Conservation (phyloP, 2,329 filamentous ascomycete species). For the Bertia moriformis region DNA sequence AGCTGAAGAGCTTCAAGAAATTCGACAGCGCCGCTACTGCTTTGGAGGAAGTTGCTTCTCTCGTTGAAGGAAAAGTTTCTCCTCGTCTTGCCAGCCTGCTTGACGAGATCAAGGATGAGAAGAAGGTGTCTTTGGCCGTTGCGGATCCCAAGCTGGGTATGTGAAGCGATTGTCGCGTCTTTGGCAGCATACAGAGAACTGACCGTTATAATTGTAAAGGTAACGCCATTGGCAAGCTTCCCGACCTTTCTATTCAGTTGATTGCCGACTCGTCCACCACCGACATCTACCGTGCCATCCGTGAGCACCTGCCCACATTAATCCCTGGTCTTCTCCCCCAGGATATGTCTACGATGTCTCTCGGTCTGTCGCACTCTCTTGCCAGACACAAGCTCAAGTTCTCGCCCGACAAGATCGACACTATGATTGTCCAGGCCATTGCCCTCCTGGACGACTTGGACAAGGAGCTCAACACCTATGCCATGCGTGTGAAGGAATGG, state of each 20-base stretch:
- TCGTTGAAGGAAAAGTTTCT: constrained; percentile 90
- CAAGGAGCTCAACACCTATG: constrained; percentile 97
- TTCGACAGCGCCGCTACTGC: constrained; percentile 87
- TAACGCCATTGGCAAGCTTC: constrained; percentile 81
- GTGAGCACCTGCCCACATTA: constrained; percentile 75
- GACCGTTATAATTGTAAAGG: constrained; percentile 27
- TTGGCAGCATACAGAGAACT: too few relatives aligned
- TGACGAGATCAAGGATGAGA: constrained; percentile 86
- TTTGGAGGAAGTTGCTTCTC: constrained; percentile 73
- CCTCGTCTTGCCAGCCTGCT: constrained; percentile 71
- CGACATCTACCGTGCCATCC: constrained; percentile 88
- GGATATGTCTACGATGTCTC: constrained; percentile 83
- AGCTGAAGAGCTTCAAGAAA: constrained; percentile 93
- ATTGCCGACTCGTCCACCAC: constrained; percentile 67
- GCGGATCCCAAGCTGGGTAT: constrained; percentile 72
- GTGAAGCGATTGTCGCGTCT: neutral
- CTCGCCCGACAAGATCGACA: constrained; percentile 94
- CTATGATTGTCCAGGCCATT: constrained; percentile 98
- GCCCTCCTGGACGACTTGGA: constrained; percentile 87
- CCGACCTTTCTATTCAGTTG: constrained; percentile 66
- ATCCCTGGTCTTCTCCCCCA: constrained; percentile 76
- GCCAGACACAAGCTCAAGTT: constrained; percentile 98
- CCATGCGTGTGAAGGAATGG: constrained; percentile 99
- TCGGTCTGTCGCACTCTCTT: constrained; percentile 92
- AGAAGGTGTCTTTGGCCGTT: constrained; percentile 88